phyloP scores from a whole-genome alignment of 495 filamentous ascomycete species.

The Coniosporium apollinis region DNA sequence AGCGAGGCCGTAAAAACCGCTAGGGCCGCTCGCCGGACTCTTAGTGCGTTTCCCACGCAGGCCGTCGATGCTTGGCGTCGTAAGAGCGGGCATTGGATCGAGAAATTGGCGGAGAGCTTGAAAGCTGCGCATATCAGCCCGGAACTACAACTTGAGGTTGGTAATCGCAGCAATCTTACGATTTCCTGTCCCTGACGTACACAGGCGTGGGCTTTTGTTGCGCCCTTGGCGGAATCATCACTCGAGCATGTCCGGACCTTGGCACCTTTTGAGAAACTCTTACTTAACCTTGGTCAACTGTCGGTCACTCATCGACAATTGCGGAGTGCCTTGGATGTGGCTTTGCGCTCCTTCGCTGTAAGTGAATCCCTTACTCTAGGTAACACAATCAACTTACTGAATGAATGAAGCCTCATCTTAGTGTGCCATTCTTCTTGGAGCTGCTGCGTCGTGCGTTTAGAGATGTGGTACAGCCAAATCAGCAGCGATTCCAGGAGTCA shows the following conservation, averaged over 20 bases:
- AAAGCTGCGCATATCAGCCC: slow-evolving; percentile 21
- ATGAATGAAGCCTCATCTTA: not conserved
- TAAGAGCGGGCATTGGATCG: slow-evolving; percentile 25
- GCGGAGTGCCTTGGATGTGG: no score
- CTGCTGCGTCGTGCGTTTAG: no score
- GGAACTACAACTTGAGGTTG: slow-evolving; percentile 30
- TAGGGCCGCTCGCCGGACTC: slow-evolving; percentile 31
- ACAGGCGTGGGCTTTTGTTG: slow-evolving; percentile 27
- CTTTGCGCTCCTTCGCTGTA: no score
- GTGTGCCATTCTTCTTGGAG: not conserved
- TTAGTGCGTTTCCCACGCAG: slow-evolving; percentile 26
- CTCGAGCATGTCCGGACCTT: not conserved
- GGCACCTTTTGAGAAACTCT: not conserved
- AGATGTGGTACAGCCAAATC: no score
- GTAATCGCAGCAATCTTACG: not conserved
- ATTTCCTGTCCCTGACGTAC: slow-evolving; percentile 6
- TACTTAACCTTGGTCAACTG: not conserved
- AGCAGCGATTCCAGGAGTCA: no score
- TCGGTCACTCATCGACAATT: not conserved
- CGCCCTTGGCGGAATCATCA: slow-evolving; percentile 3
- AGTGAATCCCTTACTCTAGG: not conserved
- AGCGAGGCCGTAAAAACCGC: slow-evolving; percentile 32
- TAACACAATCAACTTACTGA: not conserved
- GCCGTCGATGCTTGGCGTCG: slow-evolving; percentile 30
- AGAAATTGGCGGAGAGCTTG: slow-evolving; percentile 37